These are phyloP conservation scores for Fusarium buharicum DNA, from an alignment of 2,329 filamentous ascomycete species.

Conservation along the genomic window DNA sequence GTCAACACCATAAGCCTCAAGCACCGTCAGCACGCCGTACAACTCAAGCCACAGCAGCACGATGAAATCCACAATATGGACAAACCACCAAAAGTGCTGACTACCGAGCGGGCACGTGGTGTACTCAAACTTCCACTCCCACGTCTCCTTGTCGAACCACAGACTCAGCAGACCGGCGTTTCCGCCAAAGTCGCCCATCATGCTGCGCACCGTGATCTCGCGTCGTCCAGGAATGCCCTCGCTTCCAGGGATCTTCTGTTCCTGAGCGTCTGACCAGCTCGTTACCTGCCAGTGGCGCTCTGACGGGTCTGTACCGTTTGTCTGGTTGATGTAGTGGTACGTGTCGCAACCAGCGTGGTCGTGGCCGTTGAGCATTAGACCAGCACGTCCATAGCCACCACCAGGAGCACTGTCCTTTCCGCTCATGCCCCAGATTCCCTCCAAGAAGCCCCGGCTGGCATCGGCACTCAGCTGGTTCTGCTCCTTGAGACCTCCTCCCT, in stretches of 20 bases:
- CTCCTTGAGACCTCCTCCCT: slow-evolving; percentile 80
- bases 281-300: slow-evolving; percentile 63
- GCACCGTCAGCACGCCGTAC: slow-evolving; percentile 40
- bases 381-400: slow-evolving; percentile 73
- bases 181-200: slow-evolving; percentile 98
- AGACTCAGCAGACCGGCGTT: slow-evolving; percentile 88
- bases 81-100: slow-evolving; percentile 94
- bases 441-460: slow-evolving; percentile 78
- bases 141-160: slow-evolving; percentile 81
- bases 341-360: slow-evolving; percentile 96
- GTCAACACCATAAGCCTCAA: slow-evolving; percentile 50
- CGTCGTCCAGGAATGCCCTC: slow-evolving; percentile 71
- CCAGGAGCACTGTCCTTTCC: slow-evolving; percentile 67
- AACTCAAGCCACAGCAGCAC: slow-evolving; percentile 49
- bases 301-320: slow-evolving; percentile 52
- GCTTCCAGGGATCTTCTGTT: slow-evolving; percentile 54
- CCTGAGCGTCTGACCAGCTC: slow-evolving; percentile 59
- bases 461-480: slow-evolving; percentile 88
- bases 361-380: slow-evolving; percentile 89
- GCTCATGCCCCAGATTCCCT: slow-evolving; percentile 84
- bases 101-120: slow-evolving; percentile 80
- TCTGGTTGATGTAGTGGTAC: slow-evolving; percentile 81
- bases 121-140: slow-evolving; percentile 87
- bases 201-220: slow-evolving; percentile 93
- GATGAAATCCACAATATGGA: slow-evolving; percentile 77